phyloP scores from a whole-genome alignment of 305 asterid genomes.

The Solanum hybrid region DNA sequence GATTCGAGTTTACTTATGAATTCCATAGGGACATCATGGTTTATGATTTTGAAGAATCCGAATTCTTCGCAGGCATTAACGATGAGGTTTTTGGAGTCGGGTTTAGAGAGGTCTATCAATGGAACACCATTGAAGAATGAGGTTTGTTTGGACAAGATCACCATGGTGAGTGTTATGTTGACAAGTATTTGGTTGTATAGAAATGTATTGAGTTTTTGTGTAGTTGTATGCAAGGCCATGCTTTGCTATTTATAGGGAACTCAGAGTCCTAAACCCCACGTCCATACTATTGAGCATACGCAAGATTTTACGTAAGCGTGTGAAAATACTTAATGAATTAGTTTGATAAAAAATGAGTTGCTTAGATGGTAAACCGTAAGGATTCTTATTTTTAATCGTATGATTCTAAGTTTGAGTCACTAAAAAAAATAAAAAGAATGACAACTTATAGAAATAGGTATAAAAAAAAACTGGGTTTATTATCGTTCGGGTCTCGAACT shows the following conservation, averaged over 20 bases:
- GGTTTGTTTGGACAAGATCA: slow-evolving; percentile 24
- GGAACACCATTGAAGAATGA: slow-evolving; percentile 45
- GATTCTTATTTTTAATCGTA: neutral
- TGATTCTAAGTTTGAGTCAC: neutral
- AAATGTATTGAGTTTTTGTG: slow-evolving; percentile 9
- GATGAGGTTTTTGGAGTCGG: slow-evolving; percentile 50
- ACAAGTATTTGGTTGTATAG: neutral
- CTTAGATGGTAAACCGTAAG: neutral
- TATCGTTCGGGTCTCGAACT: neutral
- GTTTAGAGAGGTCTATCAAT: slow-evolving; percentile 61
- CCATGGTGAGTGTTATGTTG: slow-evolving; percentile 15
- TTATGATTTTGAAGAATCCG: slow-evolving; percentile 74
- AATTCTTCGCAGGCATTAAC: slow-evolving; percentile 73
- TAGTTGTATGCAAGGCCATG: neutral
- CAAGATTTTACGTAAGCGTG: neutral
- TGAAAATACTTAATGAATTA: too few relatives aligned
- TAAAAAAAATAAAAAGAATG: fast-evolving
- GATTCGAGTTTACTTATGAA: slow-evolving; percentile 43
- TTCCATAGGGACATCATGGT: slow-evolving; percentile 55
- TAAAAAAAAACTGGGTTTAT: neutral
- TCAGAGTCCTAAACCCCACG: too few relatives aligned
- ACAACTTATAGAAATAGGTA: fast-evolving
- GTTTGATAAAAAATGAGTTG: neutral
- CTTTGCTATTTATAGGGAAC: slow-evolving; percentile 20
- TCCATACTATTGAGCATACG: neutral